Evolutionary conservation across 176 grass and related monocot genomes (phyloP).

Genomic region (Coix lacrymajobi): DNA sequence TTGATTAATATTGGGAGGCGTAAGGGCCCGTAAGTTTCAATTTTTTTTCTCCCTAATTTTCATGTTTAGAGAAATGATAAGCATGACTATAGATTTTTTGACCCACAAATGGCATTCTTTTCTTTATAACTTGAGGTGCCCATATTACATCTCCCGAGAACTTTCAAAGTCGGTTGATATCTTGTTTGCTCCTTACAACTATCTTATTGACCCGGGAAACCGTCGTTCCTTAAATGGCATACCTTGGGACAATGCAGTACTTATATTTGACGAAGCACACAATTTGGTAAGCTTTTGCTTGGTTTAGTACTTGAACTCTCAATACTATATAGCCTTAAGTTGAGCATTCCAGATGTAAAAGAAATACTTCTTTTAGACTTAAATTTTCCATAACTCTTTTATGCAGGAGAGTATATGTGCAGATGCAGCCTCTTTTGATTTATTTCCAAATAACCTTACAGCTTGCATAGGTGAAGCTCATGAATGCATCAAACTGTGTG

Average conservation of each 20-base stretch:
- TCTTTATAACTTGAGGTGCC: constrained; percentile 56
- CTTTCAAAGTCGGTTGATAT: constrained; percentile 86
- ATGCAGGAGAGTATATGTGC: constrained; percentile 93
- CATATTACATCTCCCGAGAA: constrained; percentile 95
- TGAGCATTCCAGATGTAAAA: background rate
- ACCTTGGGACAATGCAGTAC: constrained; percentile 78
- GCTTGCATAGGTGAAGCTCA: constrained; percentile 84
- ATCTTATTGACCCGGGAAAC: constrained; percentile 94
- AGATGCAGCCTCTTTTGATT: constrained; percentile 95
- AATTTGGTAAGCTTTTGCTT: constrained; percentile 59
- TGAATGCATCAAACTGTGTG: constrained; percentile 84
- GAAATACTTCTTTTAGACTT: background rate
- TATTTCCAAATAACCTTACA: constrained; percentile 62
- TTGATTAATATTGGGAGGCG: constrained; percentile 74
- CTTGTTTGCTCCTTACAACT: constrained; percentile 98
- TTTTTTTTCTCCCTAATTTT: background rate
- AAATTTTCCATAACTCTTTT: constrained; percentile 22
- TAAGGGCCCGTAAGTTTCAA: constrained; percentile 71
- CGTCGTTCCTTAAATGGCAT: constrained; percentile 71
- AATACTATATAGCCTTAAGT: constrained; percentile 4
- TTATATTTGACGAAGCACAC: constrained; percentile 98
- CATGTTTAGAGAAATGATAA: background rate
- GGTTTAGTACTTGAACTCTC: background rate
- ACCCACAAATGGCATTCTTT: constrained; percentile 14
- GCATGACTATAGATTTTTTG: background rate